Evolutionary conservation across 2,329 filamentous ascomycete species (phyloP), one percentile per base, ranked within the genome.

Genomic region (Pseudogymnoascus sp.): DNA sequence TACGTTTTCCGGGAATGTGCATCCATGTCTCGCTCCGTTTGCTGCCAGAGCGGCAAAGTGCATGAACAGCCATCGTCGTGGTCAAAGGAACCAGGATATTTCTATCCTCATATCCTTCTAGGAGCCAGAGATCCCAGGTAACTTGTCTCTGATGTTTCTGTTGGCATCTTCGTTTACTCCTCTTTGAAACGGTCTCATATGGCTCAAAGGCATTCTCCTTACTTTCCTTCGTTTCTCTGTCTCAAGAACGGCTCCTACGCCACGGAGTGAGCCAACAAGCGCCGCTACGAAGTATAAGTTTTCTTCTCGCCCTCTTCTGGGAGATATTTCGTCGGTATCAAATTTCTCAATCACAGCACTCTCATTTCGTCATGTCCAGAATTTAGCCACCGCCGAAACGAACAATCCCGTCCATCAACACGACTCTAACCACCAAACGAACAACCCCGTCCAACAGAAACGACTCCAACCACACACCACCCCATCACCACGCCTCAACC

Each of bases 181-280:
- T 55, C 28, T 55, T 55, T 55, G 28, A 55, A 55, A 55, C 49
- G 16, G 49, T 35, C 16, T 55, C 16, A 22, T 55, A 55, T 33
- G 16, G 49, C 11, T 55, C 49, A 55, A 55, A 55, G 49, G 49
- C 49, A 55, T 55, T 55, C 28, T 33, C 49, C 28, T 22, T 55
- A 19, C 16, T 55, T 35, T 55, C n/a, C 49, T 55, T 55, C 49
- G 49, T 35, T 55, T 55, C 16, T 35, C 28, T 55, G 49, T 55
- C 28, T 55, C 28, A 55, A 22, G 49, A 55, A 33, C 49, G 28
- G 49, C 28, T 55, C 28, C 9, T 35, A 22, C 28, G 28, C 49
- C 28, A 55, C 5, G 16, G 45, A 19, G 28, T 55, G 49, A 55
- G n/a, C 28, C 16, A 33, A 7, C 28, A 55, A 33, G 49, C 2